Percentiles rank a stretch among this genome's conserved stretches.
These are phyloP conservation scores for Rhodosporidiobolus sp. DNA, from an alignment of 768 basidiomycete species.

Conservation along the genomic window DNA sequence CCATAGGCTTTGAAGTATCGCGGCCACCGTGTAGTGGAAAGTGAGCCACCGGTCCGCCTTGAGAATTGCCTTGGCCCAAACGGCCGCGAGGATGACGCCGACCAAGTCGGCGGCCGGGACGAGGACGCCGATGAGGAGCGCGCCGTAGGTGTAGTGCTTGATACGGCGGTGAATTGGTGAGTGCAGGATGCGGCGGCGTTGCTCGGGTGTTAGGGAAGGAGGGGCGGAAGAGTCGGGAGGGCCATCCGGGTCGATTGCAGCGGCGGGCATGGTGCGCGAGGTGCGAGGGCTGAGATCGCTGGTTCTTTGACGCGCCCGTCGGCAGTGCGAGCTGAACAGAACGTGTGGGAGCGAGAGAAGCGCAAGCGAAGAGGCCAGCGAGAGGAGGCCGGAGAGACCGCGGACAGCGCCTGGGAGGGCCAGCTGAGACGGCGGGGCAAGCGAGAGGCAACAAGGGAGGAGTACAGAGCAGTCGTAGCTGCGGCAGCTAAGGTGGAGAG, in stretches of 20 bases:
- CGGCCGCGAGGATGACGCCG: neutral
- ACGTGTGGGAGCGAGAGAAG: too few relatives aligned
- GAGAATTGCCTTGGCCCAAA: neutral
- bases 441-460: too few relatives aligned
- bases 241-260: neutral
- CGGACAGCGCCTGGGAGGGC: too few relatives aligned
- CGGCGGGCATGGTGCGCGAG: neutral
- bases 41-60: conserved; percentile 12
- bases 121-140: neutral
- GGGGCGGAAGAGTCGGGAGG: neutral
- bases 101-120: neutral
- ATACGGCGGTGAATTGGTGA: conserved; percentile 10
- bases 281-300: neutral
- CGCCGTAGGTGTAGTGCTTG: neutral
- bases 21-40: conserved; percentile 5
- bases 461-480: too few relatives aligned
- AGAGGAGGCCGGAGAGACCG: neutral
- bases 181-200: neutral
- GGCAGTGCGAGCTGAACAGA: too few relatives aligned
- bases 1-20: neutral
- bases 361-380: too few relatives aligned
- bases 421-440: too few relatives aligned
- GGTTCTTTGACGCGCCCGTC: too few relatives aligned
- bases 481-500: too few relatives aligned
- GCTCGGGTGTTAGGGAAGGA: conserved; percentile 2